Base-by-base conservation (phyloP, 2,329 filamentous ascomycete species). In the Dactylellina haptotyla region DNA sequence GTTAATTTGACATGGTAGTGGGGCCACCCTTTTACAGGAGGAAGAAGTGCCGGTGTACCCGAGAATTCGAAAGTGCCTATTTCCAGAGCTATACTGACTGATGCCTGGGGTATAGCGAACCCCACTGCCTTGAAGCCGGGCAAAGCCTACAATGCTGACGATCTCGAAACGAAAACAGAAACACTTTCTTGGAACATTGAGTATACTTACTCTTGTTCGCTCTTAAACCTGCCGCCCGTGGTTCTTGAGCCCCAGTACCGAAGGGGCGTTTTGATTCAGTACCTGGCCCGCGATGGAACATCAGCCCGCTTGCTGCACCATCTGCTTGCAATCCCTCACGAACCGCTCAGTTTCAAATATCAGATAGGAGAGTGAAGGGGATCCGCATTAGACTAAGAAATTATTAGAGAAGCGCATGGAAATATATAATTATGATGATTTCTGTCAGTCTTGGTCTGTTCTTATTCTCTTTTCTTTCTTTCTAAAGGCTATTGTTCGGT, bases 151-250 rank as follows among this genome's bases (percentile, higher is more conserved):
- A 9, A 43, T 6, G 14, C 45, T 30, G n/a, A 45, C 34, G 9
- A 64, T 65, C 67, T 72, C 67, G 67, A 72, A 72, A 72, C 67
- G n/a, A n/a, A 39, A 72, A 54, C 53, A 32, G 66, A 71, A 64
- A 59, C 59, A 61, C 32, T 56, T 58, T 51, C 56, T 59, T 39
- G 45, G 45, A 46, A 54, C 39, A 37, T 23, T 58, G 18, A 8
- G 30, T 20, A 18, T 53, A 25, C 32, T 23, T 64, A 30, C 16
- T 12, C 30, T 23, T 28, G 37, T 48, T 61, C 59, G 58, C 53
- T 61, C 59, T 72, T 71, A 71, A 72, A 72, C 67, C 23, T 64
- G 59, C 67, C 56, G 18, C 56, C 32, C 26, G 39, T 37, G 48
- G 41, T 37, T 16, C 41, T 61, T 45, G 18, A 41, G 45, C 25